Conservation (phyloP, 1,284 basidiomycete genomes). For the Pholiota adiposa region DNA sequence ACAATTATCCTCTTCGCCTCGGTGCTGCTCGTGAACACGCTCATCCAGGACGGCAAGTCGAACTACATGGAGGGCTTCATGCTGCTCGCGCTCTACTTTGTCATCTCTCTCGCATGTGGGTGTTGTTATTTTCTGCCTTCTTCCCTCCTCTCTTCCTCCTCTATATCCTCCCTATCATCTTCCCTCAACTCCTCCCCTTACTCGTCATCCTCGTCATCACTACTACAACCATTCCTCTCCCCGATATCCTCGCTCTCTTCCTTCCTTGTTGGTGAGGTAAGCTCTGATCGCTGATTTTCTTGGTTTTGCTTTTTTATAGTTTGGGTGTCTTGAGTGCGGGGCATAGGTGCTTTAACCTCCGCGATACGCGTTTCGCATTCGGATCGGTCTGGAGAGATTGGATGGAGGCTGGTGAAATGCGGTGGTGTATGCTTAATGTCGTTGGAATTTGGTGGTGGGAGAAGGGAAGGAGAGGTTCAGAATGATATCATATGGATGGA, state of each 20-base stretch:
- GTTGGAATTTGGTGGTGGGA: no score
- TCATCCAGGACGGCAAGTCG: slow-evolving; percentile 80
- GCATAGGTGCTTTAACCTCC: no score
- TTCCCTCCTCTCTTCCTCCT: neutral
- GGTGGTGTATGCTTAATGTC: no score
- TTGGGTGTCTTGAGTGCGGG: slow-evolving; percentile 10
- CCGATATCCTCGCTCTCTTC: no score
- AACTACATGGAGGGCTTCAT: slow-evolving; percentile 91
- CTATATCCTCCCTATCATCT: no score
- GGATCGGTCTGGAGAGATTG: no score
- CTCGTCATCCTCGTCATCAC: no score
- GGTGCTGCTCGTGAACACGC: slow-evolving; percentile 82
- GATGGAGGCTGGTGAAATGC: no score
- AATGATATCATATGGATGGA: no score
- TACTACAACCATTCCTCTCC: neutral
- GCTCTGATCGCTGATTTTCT: neutral
- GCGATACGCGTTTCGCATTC: no score
- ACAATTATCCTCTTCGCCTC: slow-evolving; percentile 86
- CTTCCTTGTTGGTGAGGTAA: neutral
- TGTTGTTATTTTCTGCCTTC: neutral
- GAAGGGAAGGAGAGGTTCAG: no score
- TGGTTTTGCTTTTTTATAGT: slow-evolving; percentile 4
- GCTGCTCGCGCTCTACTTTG: slow-evolving; percentile 28
- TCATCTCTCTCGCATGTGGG: slow-evolving; percentile 29
- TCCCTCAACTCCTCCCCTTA: neutral